Evolutionary conservation across 371 early-diverging fungal species (phyloP), one percentile per base, ranked within the genome.

Genomic region (Mortierella sp.): DNA sequence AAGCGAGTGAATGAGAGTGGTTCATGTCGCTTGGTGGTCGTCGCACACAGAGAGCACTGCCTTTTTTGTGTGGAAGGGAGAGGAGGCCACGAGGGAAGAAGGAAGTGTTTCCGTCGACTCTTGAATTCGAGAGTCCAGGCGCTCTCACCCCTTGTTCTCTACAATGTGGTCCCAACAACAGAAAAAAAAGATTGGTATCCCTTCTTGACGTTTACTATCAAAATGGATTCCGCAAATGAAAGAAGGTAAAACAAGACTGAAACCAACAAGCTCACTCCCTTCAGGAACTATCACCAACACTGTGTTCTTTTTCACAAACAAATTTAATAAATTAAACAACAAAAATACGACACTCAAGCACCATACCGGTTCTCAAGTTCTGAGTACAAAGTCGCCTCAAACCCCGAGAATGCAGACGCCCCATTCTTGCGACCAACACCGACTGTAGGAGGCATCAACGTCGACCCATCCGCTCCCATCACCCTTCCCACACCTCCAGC

Each of bases 341-440:
- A 31, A 19, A 53, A 9, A 50, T 57, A 59, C 24, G 71, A 48
- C 5, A 43, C 79, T 10, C 74, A 59, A 14, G 59, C 72, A 5
- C 78, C 77, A 24, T 79, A 82, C 5, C 79, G 83, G 50, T 76
- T 75, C 77, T 82, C 83, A 9, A 82, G 79, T 51, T 82, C 83
- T 5, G 83, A 82, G 34, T 82, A 82, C 28, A 82, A 43, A 0
- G 83, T 82, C 40, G 83, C 79, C 57, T 82, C 83, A 71, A 82
- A 82, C 43, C 69, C 74, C 0, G 82, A 72, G 24, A 82, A 82
- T 5, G 82, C 53, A 43, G 64, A 64, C 3, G 34, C 64, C 3
- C 37, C 51, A 53, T 34, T 59, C 48, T 46, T 55, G 40, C 64
- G 34, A 37, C 37, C 31, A 61, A 31, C 61, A 28, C 55, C 59